Evolutionary conservation across 2,329 filamentous ascomycete species (phyloP).

Genomic region (Gliomastix tumulicola): DNA sequence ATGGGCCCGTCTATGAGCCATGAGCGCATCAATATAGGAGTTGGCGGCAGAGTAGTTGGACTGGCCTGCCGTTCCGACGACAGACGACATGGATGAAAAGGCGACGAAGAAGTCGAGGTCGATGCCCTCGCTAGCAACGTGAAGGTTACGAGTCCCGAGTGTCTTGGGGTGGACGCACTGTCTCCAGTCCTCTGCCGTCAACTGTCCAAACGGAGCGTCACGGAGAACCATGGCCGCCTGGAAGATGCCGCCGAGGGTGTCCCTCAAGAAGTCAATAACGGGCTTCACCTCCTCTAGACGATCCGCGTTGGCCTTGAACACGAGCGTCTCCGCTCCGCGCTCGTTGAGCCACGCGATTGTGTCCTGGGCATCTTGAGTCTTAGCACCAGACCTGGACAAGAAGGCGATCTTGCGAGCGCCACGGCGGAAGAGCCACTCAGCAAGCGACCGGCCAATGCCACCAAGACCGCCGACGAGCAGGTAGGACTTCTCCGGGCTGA

Average conservation of each 20-base stretch:
- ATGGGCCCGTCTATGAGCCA: constrained; percentile 8
- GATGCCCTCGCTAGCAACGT: constrained; percentile 14
- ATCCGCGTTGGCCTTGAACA: neutral
- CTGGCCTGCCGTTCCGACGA: constrained; percentile 18
- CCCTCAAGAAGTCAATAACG: neutral
- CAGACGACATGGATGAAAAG: constrained; percentile 16
- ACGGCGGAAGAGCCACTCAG: constrained; percentile 5
- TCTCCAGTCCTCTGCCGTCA: constrained; percentile 16
- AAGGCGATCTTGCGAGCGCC: constrained; percentile 18
- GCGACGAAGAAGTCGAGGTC: constrained; percentile 6
- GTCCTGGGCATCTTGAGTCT: constrained; percentile 7
- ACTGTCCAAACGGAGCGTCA: constrained; percentile 11
- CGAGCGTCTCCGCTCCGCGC: constrained; percentile 3
- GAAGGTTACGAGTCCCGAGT: constrained; percentile 21
- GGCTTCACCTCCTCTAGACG: neutral
- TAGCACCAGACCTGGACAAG: constrained; percentile 14
- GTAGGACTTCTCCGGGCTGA: constrained; percentile 7
- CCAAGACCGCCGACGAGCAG: constrained; percentile 12
- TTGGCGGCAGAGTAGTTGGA: constrained; percentile 25
- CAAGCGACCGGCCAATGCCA: constrained; percentile 10
- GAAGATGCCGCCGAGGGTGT: constrained; percentile 25
- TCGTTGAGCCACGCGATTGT: constrained; percentile 6
- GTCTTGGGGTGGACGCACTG: constrained; percentile 20
- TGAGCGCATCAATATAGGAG: constrained; percentile 22
- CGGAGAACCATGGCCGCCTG: constrained; percentile 29